Conservation (phyloP, 2,329 filamentous ascomycete genomes). For the Pseudopithomyces chartarum region DNA sequence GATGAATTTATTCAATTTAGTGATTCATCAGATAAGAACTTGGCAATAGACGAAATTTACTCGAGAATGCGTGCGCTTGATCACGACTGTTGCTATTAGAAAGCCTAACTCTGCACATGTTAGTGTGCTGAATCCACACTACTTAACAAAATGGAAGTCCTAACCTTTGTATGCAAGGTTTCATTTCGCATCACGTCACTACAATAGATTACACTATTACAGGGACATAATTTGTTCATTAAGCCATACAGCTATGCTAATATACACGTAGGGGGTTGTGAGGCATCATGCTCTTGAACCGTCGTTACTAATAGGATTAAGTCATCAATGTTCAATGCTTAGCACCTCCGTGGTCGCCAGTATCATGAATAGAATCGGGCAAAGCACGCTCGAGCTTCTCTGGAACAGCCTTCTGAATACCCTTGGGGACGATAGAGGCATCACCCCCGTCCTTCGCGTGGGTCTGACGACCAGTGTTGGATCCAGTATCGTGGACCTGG, state of each 20-base stretch:
- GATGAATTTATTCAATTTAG: too few relatives aligned
- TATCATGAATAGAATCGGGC: constrained; percentile 52
- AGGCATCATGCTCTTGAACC: not conserved
- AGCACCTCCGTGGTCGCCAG: constrained; percentile 25
- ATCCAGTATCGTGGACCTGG: constrained; percentile 46
- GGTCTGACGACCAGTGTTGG: constrained; percentile 43
- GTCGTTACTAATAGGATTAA: not conserved
- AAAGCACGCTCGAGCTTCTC: constrained; percentile 51
- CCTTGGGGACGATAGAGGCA: constrained; percentile 49
- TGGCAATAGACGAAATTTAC: too few relatives aligned
- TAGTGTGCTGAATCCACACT: too few relatives aligned
- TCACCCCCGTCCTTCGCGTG: constrained; percentile 47
- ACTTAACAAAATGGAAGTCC: too few relatives aligned
- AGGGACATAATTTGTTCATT: too few relatives aligned
- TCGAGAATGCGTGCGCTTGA: too few relatives aligned
- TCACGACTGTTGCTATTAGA: too few relatives aligned
- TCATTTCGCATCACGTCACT: too few relatives aligned
- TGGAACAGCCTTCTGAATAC: constrained; percentile 51
- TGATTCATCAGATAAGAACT: too few relatives aligned
- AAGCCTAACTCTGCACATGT: too few relatives aligned
- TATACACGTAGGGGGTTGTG: not conserved
- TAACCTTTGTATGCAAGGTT: too few relatives aligned
- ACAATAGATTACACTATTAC: too few relatives aligned
- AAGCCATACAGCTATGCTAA: not conserved
- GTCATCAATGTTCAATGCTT: constrained; percentile 9